Evolutionary conservation across 1,284 basidiomycete genomes (phyloP).

Genomic region (Cutaneotrichosporon sp.): DNA sequence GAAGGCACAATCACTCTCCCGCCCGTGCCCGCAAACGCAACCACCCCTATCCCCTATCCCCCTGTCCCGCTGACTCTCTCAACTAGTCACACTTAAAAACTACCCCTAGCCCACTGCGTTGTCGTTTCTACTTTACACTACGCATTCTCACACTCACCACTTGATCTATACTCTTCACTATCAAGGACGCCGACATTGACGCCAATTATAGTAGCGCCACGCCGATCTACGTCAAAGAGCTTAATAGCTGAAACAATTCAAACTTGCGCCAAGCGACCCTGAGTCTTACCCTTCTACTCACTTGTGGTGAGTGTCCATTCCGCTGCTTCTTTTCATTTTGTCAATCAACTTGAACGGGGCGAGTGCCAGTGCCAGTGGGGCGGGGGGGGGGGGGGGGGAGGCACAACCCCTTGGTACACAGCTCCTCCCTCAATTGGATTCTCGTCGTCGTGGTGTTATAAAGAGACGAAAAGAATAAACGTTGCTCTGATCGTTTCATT

Average conservation of each 20-base stretch:
- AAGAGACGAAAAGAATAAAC: no score
- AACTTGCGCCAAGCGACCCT: not conserved
- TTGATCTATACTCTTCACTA: not conserved
- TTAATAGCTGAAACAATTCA: constrained; percentile 1
- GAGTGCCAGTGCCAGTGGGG: no score
- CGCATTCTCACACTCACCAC: not conserved
- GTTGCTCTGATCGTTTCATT: no score
- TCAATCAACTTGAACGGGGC: no score
- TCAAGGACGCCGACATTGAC: not conserved
- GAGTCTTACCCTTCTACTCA: not conserved
- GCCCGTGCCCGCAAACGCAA: no score
- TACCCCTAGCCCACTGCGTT: not conserved
- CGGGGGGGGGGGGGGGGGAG: no score
- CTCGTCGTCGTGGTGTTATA: no score
- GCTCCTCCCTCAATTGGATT: no score
- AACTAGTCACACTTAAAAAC: not conserved
- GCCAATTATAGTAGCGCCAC: not conserved
- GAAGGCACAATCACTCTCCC: no score
- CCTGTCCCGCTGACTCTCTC: no score
- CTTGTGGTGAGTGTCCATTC: not conserved
- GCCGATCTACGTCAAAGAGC: not conserved
- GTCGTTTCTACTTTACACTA: not conserved
- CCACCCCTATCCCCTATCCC: no score
- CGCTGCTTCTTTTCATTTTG: not conserved
- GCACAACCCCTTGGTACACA: no score